Evolutionary conservation across 2,329 filamentous ascomycete genomes (phyloP).

Genomic region (Paecilomyces variotii): DNA sequence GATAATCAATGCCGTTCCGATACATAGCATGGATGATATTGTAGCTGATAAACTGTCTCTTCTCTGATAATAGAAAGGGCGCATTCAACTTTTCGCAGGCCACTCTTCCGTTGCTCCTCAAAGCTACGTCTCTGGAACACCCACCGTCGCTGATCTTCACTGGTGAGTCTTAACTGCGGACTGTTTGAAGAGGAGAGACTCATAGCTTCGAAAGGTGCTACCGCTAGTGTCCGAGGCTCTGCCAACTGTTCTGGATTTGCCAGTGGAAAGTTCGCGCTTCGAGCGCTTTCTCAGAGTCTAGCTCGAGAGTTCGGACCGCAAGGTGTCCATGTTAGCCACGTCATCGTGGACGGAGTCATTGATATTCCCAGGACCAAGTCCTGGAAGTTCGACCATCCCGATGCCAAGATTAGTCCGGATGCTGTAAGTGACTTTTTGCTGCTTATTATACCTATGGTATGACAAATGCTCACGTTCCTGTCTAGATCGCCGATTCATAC

Average conservation of each 20-base stretch:
- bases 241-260: conserved; percentile 65
- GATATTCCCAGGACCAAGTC: conserved; percentile 66
- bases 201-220: conserved; percentile 52
- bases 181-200: not conserved
- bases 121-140: conserved; percentile 47
- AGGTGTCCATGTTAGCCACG: conserved; percentile 76
- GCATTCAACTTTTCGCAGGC: conserved; percentile 70
- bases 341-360: conserved; percentile 77
- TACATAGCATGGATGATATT: not conserved
- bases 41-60: not conserved
- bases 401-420: conserved; percentile 65
- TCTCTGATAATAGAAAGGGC: conserved; percentile 37
- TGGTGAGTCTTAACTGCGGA: conserved; percentile 5
- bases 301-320: conserved; percentile 77
- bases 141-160: conserved; percentile 80
- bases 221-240: conserved; percentile 66
- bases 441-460: not conserved
- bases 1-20: conserved; percentile 7
- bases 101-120: conserved; percentile 61
- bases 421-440: conserved; percentile 50
- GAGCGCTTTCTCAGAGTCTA: conserved; percentile 65
- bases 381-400: conserved; percentile 48
- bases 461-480: not conserved
- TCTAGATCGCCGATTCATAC: conserved; percentile 75
- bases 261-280: conserved; percentile 69